Percentiles rank a stretch among this genome's conserved stretches.
Conservation (phyloP, 2,329 filamentous ascomycete species). For the Verticillium nonalfalfae region DNA sequence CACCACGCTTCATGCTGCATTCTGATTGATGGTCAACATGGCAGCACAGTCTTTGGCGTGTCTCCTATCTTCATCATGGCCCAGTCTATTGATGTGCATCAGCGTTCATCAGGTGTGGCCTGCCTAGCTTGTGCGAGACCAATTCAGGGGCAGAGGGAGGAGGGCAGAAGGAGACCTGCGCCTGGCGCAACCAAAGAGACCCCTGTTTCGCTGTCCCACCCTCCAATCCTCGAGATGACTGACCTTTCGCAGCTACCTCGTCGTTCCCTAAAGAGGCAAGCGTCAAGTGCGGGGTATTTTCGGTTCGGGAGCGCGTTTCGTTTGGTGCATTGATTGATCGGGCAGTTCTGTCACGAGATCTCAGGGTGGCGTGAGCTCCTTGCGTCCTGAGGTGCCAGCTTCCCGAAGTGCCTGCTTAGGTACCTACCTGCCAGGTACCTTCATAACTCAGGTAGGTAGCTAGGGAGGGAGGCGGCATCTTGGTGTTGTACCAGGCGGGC, state of each 20-base stretch:
- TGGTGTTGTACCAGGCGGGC: too few species aligned
- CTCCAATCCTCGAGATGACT: background rate
- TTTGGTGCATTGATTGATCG: background rate
- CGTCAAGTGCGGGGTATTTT: background rate
- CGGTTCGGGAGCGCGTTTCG: background rate
- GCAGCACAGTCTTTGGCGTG: too few species aligned
- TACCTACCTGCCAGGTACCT: too few species aligned
- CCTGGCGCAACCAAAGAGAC: background rate
- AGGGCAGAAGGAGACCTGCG: background rate
- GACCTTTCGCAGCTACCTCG: too few species aligned
- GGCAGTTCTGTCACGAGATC: background rate
- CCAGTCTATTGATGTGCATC: too few species aligned
- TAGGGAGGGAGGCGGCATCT: too few species aligned
- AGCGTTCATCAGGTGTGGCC: too few species aligned
- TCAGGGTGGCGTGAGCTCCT: background rate
- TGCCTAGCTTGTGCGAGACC: constrained; percentile 1
- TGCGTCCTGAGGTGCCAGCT: background rate
- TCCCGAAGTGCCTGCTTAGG: too few species aligned
- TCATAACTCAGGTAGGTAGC: too few species aligned
- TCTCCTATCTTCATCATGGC: too few species aligned
- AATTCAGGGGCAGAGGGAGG: constrained; percentile 13
- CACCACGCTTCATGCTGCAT: too few species aligned
- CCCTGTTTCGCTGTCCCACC: background rate
- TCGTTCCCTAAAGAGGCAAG: background rate
- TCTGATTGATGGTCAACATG: too few species aligned